Evolutionary conservation across 2,329 filamentous ascomycete genomes (phyloP).

Genomic region (Monosporascus sp.): DNA sequence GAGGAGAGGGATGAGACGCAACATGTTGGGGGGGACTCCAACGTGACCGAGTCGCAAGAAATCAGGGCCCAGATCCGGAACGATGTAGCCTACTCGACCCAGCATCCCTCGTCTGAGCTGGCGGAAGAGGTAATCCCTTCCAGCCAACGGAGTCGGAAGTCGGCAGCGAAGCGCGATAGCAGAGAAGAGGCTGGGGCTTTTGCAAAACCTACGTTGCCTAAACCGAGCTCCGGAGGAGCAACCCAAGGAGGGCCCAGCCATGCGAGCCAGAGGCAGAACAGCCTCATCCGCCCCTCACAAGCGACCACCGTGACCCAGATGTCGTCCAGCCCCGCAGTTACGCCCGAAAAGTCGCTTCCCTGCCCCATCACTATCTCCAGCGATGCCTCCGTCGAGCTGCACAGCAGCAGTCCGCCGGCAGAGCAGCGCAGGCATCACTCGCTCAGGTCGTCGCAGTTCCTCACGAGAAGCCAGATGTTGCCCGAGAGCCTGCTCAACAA

Average conservation of each 20-base stretch:
- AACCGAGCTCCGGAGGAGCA: slow-evolving; percentile 7
- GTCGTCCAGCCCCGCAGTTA: slow-evolving; percentile 27
- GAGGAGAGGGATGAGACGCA: slow-evolving; percentile 19
- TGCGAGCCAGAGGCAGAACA: slow-evolving; percentile 9
- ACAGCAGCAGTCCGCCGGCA: slow-evolving; percentile 14
- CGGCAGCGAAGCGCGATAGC: slow-evolving; percentile 3
- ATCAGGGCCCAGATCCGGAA: slow-evolving; percentile 46
- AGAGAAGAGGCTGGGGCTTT: slow-evolving; percentile 4
- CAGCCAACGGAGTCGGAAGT: slow-evolving; percentile 23
- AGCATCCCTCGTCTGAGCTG: slow-evolving; percentile 19
- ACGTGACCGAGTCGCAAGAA: slow-evolving; percentile 44
- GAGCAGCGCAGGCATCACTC: slow-evolving; percentile 15
- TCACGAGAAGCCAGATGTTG: slow-evolving; percentile 49
- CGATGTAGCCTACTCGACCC: slow-evolving; percentile 38
- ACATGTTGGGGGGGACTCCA: slow-evolving; percentile 6
- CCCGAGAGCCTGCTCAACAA: slow-evolving; percentile 42
- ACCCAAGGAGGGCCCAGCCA: slow-evolving; percentile 9
- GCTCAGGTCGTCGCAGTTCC: slow-evolving; percentile 41
- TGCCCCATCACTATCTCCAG: slow-evolving; percentile 14
- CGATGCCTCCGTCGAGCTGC: slow-evolving; percentile 5
- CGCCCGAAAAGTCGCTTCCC: slow-evolving; percentile 24
- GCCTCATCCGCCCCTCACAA: slow-evolving; percentile 34
- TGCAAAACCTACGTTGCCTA: slow-evolving; percentile 15
- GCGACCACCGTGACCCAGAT: slow-evolving; percentile 37
- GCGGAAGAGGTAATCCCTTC: slow-evolving; percentile 26